A percentile compares a stretch with the other conserved stretches of the same genome.
phyloP scores from a whole-genome alignment of 331 rosid species.

The Pyracantha coccinea region DNA sequence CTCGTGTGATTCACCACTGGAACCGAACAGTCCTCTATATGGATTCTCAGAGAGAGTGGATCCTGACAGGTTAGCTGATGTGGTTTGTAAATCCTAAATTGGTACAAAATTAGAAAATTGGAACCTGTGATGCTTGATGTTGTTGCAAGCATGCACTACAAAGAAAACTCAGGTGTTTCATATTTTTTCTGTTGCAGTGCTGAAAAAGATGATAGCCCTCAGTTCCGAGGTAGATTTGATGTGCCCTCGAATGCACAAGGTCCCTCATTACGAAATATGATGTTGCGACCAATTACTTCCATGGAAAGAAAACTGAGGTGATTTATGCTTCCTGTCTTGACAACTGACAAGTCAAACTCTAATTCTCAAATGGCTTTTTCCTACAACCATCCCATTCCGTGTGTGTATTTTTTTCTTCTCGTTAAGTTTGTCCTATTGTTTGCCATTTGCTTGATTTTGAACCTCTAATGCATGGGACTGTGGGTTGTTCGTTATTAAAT shows the following conservation, averaged over 20 bases:
- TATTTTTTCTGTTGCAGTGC: constrained; percentile 28
- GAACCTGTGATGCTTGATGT: background rate
- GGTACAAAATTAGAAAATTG: background rate
- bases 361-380: background rate
- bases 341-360: background rate
- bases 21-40: constrained; percentile 96
- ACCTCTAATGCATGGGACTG: constrained; percentile 21
- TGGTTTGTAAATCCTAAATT: constrained; percentile 14
- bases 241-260: constrained; percentile 55
- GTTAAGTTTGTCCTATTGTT: constrained; percentile 4
- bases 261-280: constrained; percentile 62
- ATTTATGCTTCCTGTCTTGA: constrained; percentile 9
- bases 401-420: background rate
- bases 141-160: background rate
- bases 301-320: constrained; percentile 76
- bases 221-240: constrained; percentile 58
- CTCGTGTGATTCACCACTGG: constrained; percentile 96
- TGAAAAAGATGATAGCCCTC: constrained; percentile 81
- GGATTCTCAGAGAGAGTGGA: constrained; percentile 83
- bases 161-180: constrained; percentile 19
- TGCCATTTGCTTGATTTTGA: constrained; percentile 20
- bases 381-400: background rate
- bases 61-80: constrained; percentile 41
- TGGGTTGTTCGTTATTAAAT: background rate
- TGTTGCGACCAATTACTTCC: constrained; percentile 58